Conservation (phyloP, 2,329 filamentous ascomycete genomes). For the Sphaerulina musiva region DNA sequence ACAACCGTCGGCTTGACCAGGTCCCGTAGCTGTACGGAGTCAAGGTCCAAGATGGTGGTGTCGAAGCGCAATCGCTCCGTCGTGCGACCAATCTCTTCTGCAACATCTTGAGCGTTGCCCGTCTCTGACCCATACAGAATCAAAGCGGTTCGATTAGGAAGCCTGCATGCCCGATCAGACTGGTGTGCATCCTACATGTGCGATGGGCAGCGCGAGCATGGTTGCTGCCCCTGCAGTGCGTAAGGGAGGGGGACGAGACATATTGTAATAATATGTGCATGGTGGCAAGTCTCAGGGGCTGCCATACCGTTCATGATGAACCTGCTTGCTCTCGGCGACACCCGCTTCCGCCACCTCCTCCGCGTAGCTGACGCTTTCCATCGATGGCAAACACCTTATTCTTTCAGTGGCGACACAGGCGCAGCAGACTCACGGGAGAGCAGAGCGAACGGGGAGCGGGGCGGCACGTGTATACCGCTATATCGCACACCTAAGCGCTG, state of each 20-base stretch:
- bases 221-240: neutral
- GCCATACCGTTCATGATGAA: conserved; percentile 3
- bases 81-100: conserved; percentile 70
- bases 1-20: conserved; percentile 50
- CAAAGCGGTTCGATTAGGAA: conserved; percentile 48
- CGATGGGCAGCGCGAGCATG: neutral
- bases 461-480: no score
- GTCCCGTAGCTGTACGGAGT: conserved; percentile 59
- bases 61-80: conserved; percentile 72
- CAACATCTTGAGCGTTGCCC: conserved; percentile 86
- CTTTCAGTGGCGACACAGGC: neutral
- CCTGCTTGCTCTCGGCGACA: conserved; percentile 9
- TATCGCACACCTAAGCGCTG: no score
- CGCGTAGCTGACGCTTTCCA: conserved; percentile 21
- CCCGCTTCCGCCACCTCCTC: conserved; percentile 6
- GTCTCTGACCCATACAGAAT: conserved; percentile 93
- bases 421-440: conserved; percentile 4
- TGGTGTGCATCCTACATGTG: neutral
- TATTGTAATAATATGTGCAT: neutral
- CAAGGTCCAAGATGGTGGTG: conserved; percentile 68
- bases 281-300: neutral
- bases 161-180: conserved; percentile 1
- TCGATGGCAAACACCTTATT: conserved; percentile 11
- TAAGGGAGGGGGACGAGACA: no score
- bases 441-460: neutral